Evolutionary conservation across 495 filamentous ascomycete species (phyloP).

Genomic region (Penicillium antarcticum): DNA sequence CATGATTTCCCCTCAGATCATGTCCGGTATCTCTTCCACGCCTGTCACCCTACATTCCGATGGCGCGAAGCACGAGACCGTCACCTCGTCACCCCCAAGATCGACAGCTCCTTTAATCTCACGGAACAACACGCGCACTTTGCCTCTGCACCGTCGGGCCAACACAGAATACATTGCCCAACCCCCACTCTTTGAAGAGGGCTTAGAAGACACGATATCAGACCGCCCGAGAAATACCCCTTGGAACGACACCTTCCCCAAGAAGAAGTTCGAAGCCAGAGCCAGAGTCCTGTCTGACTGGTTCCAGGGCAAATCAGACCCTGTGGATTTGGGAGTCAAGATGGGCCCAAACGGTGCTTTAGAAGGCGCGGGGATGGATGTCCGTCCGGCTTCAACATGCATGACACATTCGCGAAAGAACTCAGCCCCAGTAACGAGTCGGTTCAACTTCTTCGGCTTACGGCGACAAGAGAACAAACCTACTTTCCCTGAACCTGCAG

Average conservation of each 20-base stretch:
- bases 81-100: constrained; percentile 22
- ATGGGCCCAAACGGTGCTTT: constrained; percentile 15
- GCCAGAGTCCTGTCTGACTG: constrained; percentile 44
- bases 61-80: constrained; percentile 22
- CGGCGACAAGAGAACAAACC: constrained; percentile 26
- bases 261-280: constrained; percentile 42
- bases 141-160: constrained; percentile 37
- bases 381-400: constrained; percentile 17
- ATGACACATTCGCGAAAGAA: constrained; percentile 35
- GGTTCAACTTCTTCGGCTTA: constrained; percentile 39
- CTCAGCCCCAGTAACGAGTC: constrained; percentile 29
- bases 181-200: constrained; percentile 23
- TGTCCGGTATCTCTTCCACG: constrained; percentile 18
- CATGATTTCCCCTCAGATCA: constrained; percentile 4
- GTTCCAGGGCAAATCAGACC: constrained; percentile 52
- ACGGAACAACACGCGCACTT: constrained; percentile 18
- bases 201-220: constrained; percentile 17
- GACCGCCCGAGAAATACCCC: constrained; percentile 16
- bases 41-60: constrained; percentile 28
- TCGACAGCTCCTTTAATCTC: constrained; percentile 13
- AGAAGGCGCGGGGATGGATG: constrained; percentile 21
- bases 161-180: constrained; percentile 40
- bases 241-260: constrained; percentile 32
- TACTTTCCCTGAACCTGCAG: constrained; percentile 32
- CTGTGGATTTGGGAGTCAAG: constrained; percentile 38